Base-by-base conservation (phyloP, 805 yeast genomes). In the Saccharomycopsis babjevae region DNA sequence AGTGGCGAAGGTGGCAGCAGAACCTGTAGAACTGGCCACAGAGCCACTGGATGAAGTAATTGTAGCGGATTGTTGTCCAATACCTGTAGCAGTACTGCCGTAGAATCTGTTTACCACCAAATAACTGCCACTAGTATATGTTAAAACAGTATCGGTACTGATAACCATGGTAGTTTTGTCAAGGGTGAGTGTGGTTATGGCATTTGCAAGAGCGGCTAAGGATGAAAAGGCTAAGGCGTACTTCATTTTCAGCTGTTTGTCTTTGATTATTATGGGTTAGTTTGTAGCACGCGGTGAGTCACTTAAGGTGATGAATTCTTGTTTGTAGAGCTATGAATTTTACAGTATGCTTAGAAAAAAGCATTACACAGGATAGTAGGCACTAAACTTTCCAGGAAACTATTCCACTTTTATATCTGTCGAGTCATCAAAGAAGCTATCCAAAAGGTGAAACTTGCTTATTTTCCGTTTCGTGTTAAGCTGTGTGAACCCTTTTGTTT, bases 101-200 rank as follows among this genome's bases (percentile, higher is more conserved):
- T 63, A 63, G 57, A 57, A 63, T 32, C 64, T 63, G 46, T 63
- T 63, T 36, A 63, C 57, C 43, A 63, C 60, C 40, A 63, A 61
- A 32, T 59, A 63, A 30, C 22, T 32, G 15, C 64, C 64, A 34
- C 63, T 60, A n/a, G 65, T 63, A 59, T 63, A 63, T 6, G 64
- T 60, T 15, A 63, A 36, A 16, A 61, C 60, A 25, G 65, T 63
- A 39, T 63, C 57, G 20, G 65, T 63, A 50, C 62, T 39, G 38
- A 63, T 50, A 18, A 62, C 57, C 16, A 36, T 32, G 7, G 59
- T 39, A 11, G 56, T 46, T 3, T 30, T 36, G 7, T 42, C 57
- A 32, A 57, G 22, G 16, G 61, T 61, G 50, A 61, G 57, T n/a
- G 39, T 22, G 38, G 64, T 61, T 57, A 59, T 58, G 22, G 64